phyloP scores from a whole-genome alignment of 1,284 basidiomycete genomes.

The Tranzscheliella williamsii region DNA sequence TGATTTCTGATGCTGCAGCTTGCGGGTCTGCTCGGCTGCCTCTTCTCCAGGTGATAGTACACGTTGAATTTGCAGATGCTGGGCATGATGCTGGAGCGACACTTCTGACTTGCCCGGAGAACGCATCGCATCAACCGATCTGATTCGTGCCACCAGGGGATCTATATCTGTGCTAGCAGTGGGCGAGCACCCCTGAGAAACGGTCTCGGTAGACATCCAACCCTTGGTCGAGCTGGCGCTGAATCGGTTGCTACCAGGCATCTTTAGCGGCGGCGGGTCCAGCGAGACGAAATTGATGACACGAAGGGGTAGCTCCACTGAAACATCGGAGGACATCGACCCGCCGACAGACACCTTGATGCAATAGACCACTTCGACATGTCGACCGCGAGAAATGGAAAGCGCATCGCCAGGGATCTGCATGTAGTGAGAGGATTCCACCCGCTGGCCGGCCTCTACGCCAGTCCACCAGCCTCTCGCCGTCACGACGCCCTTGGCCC shows the following conservation, averaged over 20 bases:
- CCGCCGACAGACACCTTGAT: slow-evolving; percentile 75
- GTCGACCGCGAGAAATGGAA: slow-evolving; percentile 72
- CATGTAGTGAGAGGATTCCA: slow-evolving; percentile 56
- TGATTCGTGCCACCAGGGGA: slow-evolving; percentile 47
- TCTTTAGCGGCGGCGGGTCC: slow-evolving; percentile 70
- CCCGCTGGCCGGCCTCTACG: slow-evolving; percentile 38
- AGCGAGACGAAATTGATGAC: slow-evolving; percentile 80
- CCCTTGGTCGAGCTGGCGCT: slow-evolving; percentile 5
- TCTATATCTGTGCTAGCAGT: slow-evolving; percentile 9
- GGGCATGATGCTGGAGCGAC: slow-evolving; percentile 26
- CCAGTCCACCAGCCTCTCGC: slow-evolving; percentile 58
- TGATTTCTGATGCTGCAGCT: slow-evolving; percentile 57
- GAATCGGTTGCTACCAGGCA: slow-evolving; percentile 7
- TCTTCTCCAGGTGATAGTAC: slow-evolving; percentile 15
- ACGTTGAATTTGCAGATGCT: slow-evolving; percentile 16
- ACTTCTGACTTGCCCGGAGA: slow-evolving; percentile 44
- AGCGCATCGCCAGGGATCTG: slow-evolving; percentile 69
- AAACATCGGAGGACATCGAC: slow-evolving; percentile 70
- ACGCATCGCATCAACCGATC: slow-evolving; percentile 49
- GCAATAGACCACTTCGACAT: slow-evolving; percentile 79
- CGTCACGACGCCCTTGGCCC: slow-evolving; percentile 45
- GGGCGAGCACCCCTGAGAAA: slow-evolving; percentile 1
- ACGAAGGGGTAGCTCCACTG: slow-evolving; percentile 72
- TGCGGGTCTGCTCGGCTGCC: slow-evolving; percentile 9
- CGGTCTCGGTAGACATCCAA: slow-evolving; percentile 14